phyloP scores from a whole-genome alignment of 495 filamentous ascomycete genomes.

The Friedmanniomyces endolithicus region DNA sequence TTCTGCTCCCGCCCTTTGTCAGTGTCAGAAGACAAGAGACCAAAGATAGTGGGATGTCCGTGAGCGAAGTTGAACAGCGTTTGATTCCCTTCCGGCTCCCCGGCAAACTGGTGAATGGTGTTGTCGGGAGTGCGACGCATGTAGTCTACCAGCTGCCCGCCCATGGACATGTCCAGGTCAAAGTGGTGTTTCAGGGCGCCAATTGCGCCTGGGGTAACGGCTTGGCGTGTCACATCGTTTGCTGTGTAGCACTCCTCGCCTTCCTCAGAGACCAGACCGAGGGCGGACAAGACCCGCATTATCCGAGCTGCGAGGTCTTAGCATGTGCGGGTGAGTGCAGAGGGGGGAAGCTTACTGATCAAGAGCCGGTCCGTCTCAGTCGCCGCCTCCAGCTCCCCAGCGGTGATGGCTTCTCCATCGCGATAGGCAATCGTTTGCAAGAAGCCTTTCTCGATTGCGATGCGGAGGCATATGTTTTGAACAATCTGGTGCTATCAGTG shows the following conservation, averaged over 20 bases:
- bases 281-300: conserved; percentile 1
- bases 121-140: conserved; percentile 5
- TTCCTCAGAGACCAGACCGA: background rate
- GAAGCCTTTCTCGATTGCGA: background rate
- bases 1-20: conserved; percentile 11
- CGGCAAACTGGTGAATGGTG: conserved; percentile 8
- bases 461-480: conserved; percentile 2
- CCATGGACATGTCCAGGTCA: conserved; percentile 6
- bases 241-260: background rate
- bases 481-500: background rate
- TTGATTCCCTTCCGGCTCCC: background rate
- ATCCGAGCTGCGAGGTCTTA: background rate
- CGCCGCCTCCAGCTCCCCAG: background rate
- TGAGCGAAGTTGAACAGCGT: conserved; percentile 3
- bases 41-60: conserved; percentile 4
- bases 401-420: background rate
- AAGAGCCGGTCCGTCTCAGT: conserved; percentile 3
- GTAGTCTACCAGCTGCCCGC: conserved; percentile 7
- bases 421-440: background rate
- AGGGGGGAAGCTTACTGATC: conserved; percentile 2
- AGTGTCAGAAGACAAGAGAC: conserved; percentile 1
- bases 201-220: background rate
- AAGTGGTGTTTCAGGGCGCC: conserved; percentile 8
- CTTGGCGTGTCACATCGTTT: background rate
- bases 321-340: background rate